A percentile compares a stretch with the other conserved stretches of the same genome.
phyloP scores from a whole-genome alignment of 306 rosid genomes.

The Lathyrus tuberosus region DNA sequence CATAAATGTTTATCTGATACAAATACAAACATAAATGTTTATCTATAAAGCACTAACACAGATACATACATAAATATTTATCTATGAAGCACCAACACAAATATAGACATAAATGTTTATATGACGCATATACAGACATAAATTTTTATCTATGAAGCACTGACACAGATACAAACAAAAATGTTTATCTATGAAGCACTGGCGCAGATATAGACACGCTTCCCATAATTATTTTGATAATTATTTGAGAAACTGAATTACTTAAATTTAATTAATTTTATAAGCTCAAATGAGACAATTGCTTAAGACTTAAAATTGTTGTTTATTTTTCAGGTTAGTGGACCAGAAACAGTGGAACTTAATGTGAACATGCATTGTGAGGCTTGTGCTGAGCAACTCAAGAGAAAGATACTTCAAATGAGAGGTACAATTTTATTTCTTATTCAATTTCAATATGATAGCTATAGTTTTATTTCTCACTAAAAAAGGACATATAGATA shows the following conservation, averaged over 20 bases:
- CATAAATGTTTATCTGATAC: no score
- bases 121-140: no score
- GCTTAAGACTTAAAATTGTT: background rate
- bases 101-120: no score
- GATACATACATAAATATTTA: no score
- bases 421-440: conserved; percentile 61
- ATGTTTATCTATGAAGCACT: background rate
- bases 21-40: no score
- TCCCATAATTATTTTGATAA: background rate
- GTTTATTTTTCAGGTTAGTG: conserved; percentile 64
- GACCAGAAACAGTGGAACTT: conserved; percentile 75
- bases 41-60: no score
- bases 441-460: conserved; percentile 28
- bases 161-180: no score
- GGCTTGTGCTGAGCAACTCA: conserved; percentile 91
- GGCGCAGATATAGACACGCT: background rate
- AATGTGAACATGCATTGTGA: conserved; percentile 94
- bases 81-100: no score
- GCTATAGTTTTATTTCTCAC: conserved; percentile 24
- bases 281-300: background rate
- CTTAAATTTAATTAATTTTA: background rate
- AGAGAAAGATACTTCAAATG: conserved; percentile 87
- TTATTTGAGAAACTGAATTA: background rate
- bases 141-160: no score
- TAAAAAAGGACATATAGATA: conserved; percentile 20